These are phyloP conservation scores for Penicillium ucsense DNA, from an alignment of 495 filamentous ascomycete species.

Conservation along the genomic window DNA sequence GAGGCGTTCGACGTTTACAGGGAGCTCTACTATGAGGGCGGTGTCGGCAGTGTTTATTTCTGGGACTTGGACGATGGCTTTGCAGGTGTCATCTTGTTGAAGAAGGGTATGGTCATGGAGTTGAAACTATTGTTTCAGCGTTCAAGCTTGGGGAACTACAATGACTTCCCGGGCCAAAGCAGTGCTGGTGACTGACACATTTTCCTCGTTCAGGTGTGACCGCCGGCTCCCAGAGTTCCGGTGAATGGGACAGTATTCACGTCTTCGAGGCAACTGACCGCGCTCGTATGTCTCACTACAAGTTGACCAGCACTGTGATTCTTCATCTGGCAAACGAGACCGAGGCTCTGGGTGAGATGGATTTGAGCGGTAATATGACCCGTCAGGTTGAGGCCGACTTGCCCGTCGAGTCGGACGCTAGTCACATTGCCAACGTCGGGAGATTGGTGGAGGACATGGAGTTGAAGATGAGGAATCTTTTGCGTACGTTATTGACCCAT, in stretches of 20 bases:
- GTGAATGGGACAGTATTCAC: slow-evolving; percentile 97
- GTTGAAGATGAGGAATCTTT: slow-evolving; percentile 95
- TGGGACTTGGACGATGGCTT: slow-evolving; percentile 99
- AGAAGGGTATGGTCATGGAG: slow-evolving; percentile 60
- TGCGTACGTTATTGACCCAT: slow-evolving; percentile 46
- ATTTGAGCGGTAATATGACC: slow-evolving; percentile 95
- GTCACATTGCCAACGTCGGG: slow-evolving; percentile 93
- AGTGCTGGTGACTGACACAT: not conserved
- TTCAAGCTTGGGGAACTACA: too few relatives aligned
- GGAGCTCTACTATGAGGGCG: slow-evolving; percentile 96
- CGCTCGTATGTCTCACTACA: slow-evolving; percentile 86
- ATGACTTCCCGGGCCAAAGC: too few relatives aligned
- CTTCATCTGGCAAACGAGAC: slow-evolving; percentile 67
- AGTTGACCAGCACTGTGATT: slow-evolving; percentile 95
- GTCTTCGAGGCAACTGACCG: slow-evolving; percentile 94
- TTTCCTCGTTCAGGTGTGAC: slow-evolving; percentile 40
- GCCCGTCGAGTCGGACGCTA: slow-evolving; percentile 78
- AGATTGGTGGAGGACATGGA: slow-evolving; percentile 98
- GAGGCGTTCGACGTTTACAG: slow-evolving; percentile 96
- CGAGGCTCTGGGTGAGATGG: slow-evolving; percentile 73
- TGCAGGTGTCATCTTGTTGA: slow-evolving; percentile 87
- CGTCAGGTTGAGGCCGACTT: slow-evolving; percentile 87
- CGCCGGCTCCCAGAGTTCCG: slow-evolving; percentile 60
- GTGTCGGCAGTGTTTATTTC: slow-evolving; percentile 89
- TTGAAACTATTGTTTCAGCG: not conserved